Conservation (phyloP, 495 filamentous ascomycete genomes). For the Paragyromitra xinjiangensis region DNA sequence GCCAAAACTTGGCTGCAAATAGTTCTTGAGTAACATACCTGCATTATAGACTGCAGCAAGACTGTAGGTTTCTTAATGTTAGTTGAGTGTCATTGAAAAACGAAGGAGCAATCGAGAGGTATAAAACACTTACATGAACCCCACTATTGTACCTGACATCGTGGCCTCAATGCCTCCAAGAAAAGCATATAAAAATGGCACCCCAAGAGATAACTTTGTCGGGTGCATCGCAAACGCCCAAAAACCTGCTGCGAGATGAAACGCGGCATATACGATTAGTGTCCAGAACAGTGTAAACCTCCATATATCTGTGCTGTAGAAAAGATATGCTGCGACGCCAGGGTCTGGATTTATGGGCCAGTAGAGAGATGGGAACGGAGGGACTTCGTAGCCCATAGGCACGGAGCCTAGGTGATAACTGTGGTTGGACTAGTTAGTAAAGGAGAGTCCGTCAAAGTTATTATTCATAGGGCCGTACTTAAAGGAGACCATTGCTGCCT, state of each 20-base stretch:
- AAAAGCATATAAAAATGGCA: slow-evolving; percentile 77
- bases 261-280: slow-evolving; percentile 70
- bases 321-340: slow-evolving; percentile 71
- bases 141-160: slow-evolving; percentile 87
- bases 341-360: slow-evolving; percentile 70
- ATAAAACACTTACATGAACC: slow-evolving; percentile 75
- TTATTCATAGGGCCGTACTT: slow-evolving; percentile 29
- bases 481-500: slow-evolving; percentile 44
- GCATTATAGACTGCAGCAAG: slow-evolving; percentile 87
- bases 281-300: slow-evolving; percentile 94
- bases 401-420: slow-evolving; percentile 47
- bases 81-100: slow-evolving; percentile 44
- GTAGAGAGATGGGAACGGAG: slow-evolving; percentile 88
- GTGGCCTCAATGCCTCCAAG: slow-evolving; percentile 83
- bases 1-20: not conserved
- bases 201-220: slow-evolving; percentile 58
- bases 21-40: slow-evolving; percentile 60
- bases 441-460: not conserved
- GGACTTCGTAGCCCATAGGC: slow-evolving; percentile 74
- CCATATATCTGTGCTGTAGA: slow-evolving; percentile 83
- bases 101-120: not conserved
- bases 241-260: slow-evolving; percentile 73
- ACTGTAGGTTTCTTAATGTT: slow-evolving; percentile 61
- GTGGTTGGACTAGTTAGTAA: slow-evolving; percentile 21
- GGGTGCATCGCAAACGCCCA: slow-evolving; percentile 78